Percentiles rank a stretch among this genome's conserved stretches.
phyloP scores from a whole-genome alignment of 179 eudicot species.

The Pouteria campechiana region DNA sequence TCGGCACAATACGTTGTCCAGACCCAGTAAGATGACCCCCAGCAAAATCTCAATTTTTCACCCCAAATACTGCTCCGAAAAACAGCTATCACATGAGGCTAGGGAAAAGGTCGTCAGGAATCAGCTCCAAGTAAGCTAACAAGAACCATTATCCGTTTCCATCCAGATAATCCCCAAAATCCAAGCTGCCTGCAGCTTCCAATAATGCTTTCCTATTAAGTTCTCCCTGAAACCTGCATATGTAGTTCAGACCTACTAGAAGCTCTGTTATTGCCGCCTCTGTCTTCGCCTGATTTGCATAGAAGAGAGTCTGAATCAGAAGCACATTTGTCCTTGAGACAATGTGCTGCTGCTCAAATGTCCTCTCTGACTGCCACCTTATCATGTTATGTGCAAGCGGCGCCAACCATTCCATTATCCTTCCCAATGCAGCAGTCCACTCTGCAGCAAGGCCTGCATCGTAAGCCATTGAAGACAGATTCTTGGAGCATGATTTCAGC shows the following conservation, averaged over 20 bases:
- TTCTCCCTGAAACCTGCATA: slow-evolving; percentile 51
- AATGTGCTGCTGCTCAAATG: slow-evolving; percentile 50
- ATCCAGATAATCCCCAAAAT: slow-evolving; percentile 16
- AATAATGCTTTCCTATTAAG: slow-evolving; percentile 27
- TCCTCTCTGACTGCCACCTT: slow-evolving; percentile 56
- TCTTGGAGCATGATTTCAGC: slow-evolving; percentile 35
- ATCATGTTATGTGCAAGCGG: slow-evolving; percentile 65
- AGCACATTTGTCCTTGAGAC: slow-evolving; percentile 39
- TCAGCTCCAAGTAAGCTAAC: no score
- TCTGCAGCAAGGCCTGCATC: slow-evolving; percentile 42
- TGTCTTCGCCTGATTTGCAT: slow-evolving; percentile 47
- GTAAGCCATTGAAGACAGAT: slow-evolving; percentile 17
- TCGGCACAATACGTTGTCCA: no score
- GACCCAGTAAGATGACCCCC: no score
- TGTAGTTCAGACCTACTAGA: slow-evolving; percentile 57
- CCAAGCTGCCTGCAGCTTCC: slow-evolving; percentile 25
- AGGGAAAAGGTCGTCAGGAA: no score
- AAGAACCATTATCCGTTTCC: slow-evolving; percentile 4
- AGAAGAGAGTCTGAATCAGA: slow-evolving; percentile 50
- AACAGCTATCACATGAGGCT: no score
- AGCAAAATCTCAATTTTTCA: no score
- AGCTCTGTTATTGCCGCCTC: slow-evolving; percentile 51
- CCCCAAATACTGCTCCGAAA: no score
- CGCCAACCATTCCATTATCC: slow-evolving; percentile 47
- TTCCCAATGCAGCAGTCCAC: slow-evolving; percentile 44